phyloP scores from a whole-genome alignment of 805 yeast species.

The Zygotorulaspora chibaensis region DNA sequence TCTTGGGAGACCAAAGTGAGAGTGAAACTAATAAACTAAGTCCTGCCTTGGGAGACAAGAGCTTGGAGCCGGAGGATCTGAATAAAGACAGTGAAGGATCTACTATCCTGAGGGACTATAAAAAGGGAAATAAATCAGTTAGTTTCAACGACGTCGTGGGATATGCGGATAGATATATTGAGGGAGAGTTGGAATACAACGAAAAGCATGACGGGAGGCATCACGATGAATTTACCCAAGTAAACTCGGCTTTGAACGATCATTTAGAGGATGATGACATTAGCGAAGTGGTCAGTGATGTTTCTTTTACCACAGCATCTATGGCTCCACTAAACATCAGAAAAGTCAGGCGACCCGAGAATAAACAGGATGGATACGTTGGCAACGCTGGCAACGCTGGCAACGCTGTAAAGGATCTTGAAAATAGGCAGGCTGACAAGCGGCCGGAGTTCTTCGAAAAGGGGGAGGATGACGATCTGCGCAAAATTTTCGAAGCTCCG shows the following conservation, averaged over 20 bases:
- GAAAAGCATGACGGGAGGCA: constrained; percentile 24
- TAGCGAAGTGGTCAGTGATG: constrained; percentile 34
- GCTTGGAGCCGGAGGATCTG: neutral
- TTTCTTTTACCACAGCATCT: constrained; percentile 31
- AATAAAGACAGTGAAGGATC: constrained; percentile 9
- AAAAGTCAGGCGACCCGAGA: constrained; percentile 20
- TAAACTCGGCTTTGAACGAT: constrained; percentile 25
- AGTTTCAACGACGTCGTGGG: constrained; percentile 34
- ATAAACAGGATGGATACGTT: constrained; percentile 14
- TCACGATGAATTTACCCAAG: constrained; percentile 38
- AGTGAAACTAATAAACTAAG: constrained; percentile 10
- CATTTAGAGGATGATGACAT: constrained; percentile 24
- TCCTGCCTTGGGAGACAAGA: constrained; percentile 2
- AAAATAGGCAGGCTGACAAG: constrained; percentile 2
- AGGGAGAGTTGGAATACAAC: constrained; percentile 23
- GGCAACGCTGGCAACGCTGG: neutral
- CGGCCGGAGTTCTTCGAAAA: constrained; percentile 13
- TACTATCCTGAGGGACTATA: constrained; percentile 11
- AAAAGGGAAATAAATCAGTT: constrained; percentile 30
- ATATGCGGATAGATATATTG: constrained; percentile 32
- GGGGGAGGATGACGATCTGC: constrained; percentile 22
- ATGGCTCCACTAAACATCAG: constrained; percentile 28
- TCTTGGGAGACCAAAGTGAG: constrained; percentile 8
- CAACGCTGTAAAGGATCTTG: neutral
- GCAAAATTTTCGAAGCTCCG: constrained; percentile 29